Percentiles rank a stretch among this genome's conserved stretches.
phyloP scores from a whole-genome alignment of 164 flowering plant genomes.

The Cinnamomum chago region DNA sequence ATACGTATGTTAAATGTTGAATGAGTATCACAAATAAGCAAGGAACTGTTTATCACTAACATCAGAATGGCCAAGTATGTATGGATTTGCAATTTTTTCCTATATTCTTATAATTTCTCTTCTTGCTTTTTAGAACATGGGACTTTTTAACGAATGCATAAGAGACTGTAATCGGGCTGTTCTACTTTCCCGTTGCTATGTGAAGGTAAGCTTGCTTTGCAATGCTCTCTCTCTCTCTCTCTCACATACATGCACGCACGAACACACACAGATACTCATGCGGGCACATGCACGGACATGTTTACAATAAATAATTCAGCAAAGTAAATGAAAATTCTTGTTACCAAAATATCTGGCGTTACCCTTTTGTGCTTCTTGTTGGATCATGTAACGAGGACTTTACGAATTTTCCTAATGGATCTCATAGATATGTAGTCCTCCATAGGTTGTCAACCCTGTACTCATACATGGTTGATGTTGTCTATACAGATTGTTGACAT shows the following conservation, averaged over 20 bases:
- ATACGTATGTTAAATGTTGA: too few species aligned
- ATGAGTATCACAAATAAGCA: background rate
- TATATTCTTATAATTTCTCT: background rate
- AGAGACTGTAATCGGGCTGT: slow-evolving; percentile 78
- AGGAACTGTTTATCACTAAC: background rate
- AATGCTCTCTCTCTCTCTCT: background rate
- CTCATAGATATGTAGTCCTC: too few species aligned
- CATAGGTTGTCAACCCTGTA: too few species aligned
- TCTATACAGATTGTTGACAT: too few species aligned
- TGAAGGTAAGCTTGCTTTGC: slow-evolving; percentile 48
- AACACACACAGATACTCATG: too few species aligned
- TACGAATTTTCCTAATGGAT: background rate
- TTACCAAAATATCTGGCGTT: background rate
- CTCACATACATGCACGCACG: background rate
- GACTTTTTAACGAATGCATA: slow-evolving; percentile 45
- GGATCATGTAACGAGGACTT: background rate
- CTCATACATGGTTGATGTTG: too few species aligned
- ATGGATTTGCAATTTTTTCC: background rate
- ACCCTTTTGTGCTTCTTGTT: background rate
- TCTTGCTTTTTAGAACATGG: slow-evolving; percentile 48
- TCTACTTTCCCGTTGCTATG: slow-evolving; percentile 46
- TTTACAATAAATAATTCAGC: too few species aligned
- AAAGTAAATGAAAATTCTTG: background rate
- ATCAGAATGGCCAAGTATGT: background rate
- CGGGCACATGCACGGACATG: too few species aligned